Percentiles rank a stretch among this genome's conserved stretches.
Conservation (phyloP, 108 stramenopile species). For the Nannochloropsis granulata region DNA sequence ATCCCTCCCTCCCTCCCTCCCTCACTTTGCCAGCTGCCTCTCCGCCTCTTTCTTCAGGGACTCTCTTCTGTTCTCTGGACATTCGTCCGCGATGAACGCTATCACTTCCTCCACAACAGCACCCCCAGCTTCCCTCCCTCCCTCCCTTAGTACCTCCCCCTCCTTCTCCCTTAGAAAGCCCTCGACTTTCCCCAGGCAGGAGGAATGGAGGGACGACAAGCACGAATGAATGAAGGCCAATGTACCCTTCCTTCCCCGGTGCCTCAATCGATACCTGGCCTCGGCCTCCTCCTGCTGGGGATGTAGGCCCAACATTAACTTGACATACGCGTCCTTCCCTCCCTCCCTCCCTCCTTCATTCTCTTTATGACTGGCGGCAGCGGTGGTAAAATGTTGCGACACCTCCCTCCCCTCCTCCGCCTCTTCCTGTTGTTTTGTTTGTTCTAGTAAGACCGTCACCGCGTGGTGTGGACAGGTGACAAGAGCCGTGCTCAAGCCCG, state of each 20-base stretch:
- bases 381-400: no score
- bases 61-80: neutral
- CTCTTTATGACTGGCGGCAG: no score
- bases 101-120: neutral
- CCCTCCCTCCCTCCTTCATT: no score
- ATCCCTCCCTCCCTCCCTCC: neutral
- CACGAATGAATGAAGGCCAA: neutral
- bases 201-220: neutral
- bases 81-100: neutral
- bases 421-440: neutral
- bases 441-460: neutral
- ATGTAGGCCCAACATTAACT: constrained; percentile 42
- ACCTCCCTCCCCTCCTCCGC: no score
- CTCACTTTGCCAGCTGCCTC: neutral
- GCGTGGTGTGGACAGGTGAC: neutral
- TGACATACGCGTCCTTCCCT: constrained; percentile 35
- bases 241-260: constrained; percentile 22
- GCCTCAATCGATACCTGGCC: constrained; percentile 2
- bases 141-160: neutral
- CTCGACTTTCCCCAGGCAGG: constrained; percentile 32
- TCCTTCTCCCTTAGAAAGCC: constrained; percentile 2
- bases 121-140: neutral
- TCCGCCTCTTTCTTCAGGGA: neutral
- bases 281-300: constrained; percentile 34
- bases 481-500: neutral